These are phyloP conservation scores for Geotrichum phurueaensis DNA, from an alignment of 1,139 yeast genomes.

Conservation along the genomic window DNA sequence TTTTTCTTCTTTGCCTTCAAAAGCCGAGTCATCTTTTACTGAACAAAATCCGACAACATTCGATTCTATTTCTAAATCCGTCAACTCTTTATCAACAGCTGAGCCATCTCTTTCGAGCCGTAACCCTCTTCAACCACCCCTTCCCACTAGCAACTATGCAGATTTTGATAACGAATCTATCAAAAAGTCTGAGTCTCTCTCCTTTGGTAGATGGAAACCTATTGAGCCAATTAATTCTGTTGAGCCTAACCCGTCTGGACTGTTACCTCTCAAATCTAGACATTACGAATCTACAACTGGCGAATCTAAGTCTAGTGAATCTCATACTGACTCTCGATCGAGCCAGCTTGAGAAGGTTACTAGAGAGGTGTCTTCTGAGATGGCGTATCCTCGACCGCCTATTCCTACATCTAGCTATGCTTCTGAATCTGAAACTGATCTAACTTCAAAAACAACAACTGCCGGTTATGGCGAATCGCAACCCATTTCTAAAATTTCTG, in stretches of 20 bases:
- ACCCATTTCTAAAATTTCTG: neutral
- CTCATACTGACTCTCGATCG: neutral
- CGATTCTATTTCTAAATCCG: neutral
- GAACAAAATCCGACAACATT: neutral
- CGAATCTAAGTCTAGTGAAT: neutral
- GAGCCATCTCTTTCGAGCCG: neutral
- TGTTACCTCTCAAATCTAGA: too few relatives aligned
- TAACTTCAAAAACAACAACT: neutral
- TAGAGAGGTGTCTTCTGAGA: neutral
- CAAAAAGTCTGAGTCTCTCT: neutral
- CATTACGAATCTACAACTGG: neutral
- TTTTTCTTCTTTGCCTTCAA: neutral
- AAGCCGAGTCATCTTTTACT: neutral
- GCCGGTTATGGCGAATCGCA: constrained; percentile 2
- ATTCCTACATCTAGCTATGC: neutral
- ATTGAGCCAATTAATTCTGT: neutral
- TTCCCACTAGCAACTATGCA: neutral
- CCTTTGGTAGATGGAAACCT: neutral
- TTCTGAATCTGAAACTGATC: neutral
- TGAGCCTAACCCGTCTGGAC: neutral
- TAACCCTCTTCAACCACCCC: neutral
- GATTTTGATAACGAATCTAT: neutral
- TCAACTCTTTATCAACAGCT: neutral
- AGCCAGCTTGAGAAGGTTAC: neutral
- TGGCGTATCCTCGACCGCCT: neutral